Evolutionary conservation across 1,139 yeast species (phyloP).

Genomic region (Sugiyamaella paludigena): DNA sequence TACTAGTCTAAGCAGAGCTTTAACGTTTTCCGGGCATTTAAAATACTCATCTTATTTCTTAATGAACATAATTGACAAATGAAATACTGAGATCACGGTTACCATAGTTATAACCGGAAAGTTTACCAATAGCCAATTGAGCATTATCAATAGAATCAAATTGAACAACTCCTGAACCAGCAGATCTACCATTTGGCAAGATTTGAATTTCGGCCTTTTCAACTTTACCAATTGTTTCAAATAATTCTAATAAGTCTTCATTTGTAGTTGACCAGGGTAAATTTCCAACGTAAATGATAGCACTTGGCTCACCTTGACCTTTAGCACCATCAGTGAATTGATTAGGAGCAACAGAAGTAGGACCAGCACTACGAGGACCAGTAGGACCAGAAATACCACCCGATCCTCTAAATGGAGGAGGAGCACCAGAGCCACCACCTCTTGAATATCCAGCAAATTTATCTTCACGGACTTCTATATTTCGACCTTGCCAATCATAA

Average conservation of each 20-base stretch:
- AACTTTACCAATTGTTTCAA: constrained; percentile 81
- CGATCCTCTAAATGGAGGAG: constrained; percentile 58
- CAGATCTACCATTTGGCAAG: constrained; percentile 63
- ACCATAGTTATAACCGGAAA: constrained; percentile 81
- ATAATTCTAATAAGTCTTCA: constrained; percentile 80
- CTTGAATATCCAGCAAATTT: constrained; percentile 40
- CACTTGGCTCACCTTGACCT: constrained; percentile 63
- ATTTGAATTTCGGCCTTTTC: constrained; percentile 73
- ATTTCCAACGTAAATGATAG: constrained; percentile 68
- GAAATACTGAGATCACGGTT: constrained; percentile 67
- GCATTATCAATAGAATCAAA: constrained; percentile 70
- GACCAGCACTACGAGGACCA: constrained; percentile 1
- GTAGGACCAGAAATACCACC: constrained; percentile 45
- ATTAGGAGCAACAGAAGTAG: constrained; percentile 4
- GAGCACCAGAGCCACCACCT: constrained; percentile 48
- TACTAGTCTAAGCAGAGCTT: neutral
- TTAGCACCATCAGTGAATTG: constrained; percentile 59
- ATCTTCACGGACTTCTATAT: constrained; percentile 62
- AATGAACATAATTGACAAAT: constrained; percentile 44
- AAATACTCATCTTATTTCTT: too few species aligned
- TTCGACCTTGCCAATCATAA: constrained; percentile 87
- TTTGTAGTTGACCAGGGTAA: constrained; percentile 87
- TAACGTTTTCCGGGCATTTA: neutral
- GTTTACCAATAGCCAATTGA: constrained; percentile 66
- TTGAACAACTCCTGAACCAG: constrained; percentile 82